phyloP scores from a whole-genome alignment of 1,284 basidiomycete species.

The Pseudozyma hubeiensis region DNA sequence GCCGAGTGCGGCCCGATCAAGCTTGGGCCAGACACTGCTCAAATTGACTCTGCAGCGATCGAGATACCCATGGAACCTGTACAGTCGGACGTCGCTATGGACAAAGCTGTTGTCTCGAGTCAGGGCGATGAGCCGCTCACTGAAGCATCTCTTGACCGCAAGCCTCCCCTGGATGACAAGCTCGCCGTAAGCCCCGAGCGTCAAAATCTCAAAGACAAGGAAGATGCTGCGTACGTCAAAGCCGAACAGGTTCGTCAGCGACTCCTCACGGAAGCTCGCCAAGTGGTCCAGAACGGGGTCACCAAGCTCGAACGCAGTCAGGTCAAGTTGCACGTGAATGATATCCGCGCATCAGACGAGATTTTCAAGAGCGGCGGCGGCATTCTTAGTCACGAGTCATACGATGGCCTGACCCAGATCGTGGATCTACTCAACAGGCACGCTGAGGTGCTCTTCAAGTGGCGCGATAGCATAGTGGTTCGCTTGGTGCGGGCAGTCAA shows the following conservation, averaged over 20 bases:
- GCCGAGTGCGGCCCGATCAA: background rate
- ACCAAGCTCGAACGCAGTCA: constrained; percentile 19
- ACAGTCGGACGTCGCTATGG: background rate
- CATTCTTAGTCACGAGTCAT: constrained; percentile 21
- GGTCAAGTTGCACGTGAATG: background rate
- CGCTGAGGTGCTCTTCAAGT: constrained; percentile 48
- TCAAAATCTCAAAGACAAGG: constrained; percentile 38
- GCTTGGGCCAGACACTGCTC: background rate
- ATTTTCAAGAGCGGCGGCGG: constrained; percentile 34
- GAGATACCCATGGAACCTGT: background rate
- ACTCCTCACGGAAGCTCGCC: constrained; percentile 51
- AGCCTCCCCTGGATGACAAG: background rate
- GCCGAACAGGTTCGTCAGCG: constrained; percentile 59
- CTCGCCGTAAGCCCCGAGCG: constrained; percentile 23
- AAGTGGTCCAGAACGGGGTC: constrained; percentile 42
- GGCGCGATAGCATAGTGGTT: constrained; percentile 52
- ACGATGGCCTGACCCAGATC: constrained; percentile 9
- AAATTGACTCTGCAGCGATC: too few species aligned
- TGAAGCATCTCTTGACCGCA: background rate
- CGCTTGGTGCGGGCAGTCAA: constrained; percentile 58
- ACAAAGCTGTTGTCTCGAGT: background rate
- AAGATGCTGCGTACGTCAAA: constrained; percentile 56
- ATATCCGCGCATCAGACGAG: constrained; percentile 15
- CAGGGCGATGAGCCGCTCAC: background rate
- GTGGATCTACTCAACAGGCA: constrained; percentile 46